phyloP scores from a whole-genome alignment of 345 rosid species.

The Gynandropsis gynandra region DNA sequence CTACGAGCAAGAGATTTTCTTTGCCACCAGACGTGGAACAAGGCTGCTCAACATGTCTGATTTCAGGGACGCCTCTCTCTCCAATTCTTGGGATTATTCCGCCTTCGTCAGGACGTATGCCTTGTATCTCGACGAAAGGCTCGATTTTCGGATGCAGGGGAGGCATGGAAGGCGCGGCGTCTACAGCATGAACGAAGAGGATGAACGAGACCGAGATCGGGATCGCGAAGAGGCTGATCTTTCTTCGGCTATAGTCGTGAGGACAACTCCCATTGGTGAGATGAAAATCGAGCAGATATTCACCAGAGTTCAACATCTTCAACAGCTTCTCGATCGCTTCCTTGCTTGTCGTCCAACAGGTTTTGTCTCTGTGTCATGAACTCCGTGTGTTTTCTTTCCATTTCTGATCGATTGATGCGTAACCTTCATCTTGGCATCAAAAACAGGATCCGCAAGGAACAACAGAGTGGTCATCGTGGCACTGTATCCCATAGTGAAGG shows the following conservation, averaged over 20 bases:
- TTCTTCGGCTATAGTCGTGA: conserved; percentile 18
- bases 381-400: not conserved
- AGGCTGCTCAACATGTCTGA: conserved; percentile 78
- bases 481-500: conserved; percentile 57
- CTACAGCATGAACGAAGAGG: conserved; percentile 41
- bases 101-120: conserved; percentile 82
- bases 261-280: conserved; percentile 45
- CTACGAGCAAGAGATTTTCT: conserved; percentile 83
- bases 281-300: conserved; percentile 55
- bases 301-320: conserved; percentile 59
- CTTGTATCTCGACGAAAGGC: conserved; percentile 63
- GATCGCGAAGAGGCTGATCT: conserved; percentile 11
- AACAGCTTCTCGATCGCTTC: conserved; percentile 71
- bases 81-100: conserved; percentile 72
- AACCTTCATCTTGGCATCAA: not conserved
- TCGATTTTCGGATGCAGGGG: conserved; percentile 62
- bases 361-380: conserved; percentile 1
- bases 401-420: not conserved
- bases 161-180: conserved; percentile 47
- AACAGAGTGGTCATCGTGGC: conserved; percentile 72
- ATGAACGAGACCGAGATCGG: conserved; percentile 14
- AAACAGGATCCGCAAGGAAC: conserved; percentile 56
- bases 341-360: conserved; percentile 92
- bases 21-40: conserved; percentile 79
- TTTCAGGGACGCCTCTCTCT: conserved; percentile 50